phyloP scores from a whole-genome alignment of 139 green algal species.

The Eudorina sp. region DNA sequence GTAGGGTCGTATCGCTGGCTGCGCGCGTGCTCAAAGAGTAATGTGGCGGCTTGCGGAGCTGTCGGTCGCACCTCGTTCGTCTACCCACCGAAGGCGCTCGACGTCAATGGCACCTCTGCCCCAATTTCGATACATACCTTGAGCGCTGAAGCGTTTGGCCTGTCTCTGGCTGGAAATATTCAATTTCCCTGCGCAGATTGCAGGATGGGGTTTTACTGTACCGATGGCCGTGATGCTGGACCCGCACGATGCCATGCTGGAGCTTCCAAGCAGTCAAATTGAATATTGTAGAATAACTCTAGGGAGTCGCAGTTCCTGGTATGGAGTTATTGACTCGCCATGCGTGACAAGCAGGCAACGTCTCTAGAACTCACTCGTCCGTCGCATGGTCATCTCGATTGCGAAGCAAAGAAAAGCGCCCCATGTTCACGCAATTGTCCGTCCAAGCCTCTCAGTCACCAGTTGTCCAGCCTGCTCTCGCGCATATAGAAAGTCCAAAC shows the following conservation, averaged over 20 bases:
- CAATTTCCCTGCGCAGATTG: neutral
- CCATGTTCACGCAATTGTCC: neutral
- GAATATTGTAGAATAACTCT: neutral
- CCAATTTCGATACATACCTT: too few species aligned
- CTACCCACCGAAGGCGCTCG: too few species aligned
- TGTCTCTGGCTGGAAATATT: conserved; percentile 43
- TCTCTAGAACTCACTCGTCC: neutral
- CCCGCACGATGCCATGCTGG: neutral
- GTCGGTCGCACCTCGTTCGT: too few species aligned
- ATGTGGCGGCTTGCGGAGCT: too few species aligned
- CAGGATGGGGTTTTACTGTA: neutral
- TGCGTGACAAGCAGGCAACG: neutral
- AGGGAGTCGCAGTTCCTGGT: too few species aligned
- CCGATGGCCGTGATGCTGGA: neutral
- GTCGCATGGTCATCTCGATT: neutral
- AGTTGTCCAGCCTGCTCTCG: too few species aligned
- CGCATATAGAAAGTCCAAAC: too few species aligned
- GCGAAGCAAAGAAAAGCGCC: neutral
- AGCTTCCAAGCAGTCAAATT: neutral
- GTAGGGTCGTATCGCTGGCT: too few species aligned
- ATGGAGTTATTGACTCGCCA: neutral
- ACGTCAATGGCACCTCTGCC: too few species aligned
- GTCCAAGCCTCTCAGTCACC: too few species aligned
- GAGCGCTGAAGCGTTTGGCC: conserved; percentile 14
- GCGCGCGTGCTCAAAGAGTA: too few species aligned